Evolutionary conservation across 306 rosid species (phyloP), one percentile per base, ranked within the genome.

Genomic region (Hippophae tibetana): DNA sequence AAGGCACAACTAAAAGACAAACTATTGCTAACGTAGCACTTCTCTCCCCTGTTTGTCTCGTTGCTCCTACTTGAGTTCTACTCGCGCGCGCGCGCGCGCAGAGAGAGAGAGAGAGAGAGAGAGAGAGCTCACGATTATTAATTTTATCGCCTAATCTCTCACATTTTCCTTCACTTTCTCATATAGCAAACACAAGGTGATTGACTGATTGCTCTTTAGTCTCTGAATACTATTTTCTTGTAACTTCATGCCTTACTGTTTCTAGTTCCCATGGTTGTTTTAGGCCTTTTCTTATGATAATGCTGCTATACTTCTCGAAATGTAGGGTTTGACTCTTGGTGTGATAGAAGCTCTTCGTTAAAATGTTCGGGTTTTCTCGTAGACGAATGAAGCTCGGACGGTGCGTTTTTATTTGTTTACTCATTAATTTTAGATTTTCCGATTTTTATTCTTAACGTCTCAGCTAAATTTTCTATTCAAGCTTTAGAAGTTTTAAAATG

Each of bases 321-420:
- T 13, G 44, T 69, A 54, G 78, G 68, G 68, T 44, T 65, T 49
- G 54, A 43, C 43, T 61, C 57, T 44, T 31, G 66, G 68, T 69
- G 59, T 53, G 52, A 9, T 18, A 57, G 68, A 44, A 60, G 18
- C 31, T 61, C 47, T 57, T 52, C 50, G 47, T 55, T 47, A 9
- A 79, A 60, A 90, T 90, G 97, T 84, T 90, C 66, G 81, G 90
- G 6, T 84, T 90, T 75, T 80, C 94, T 75, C 95, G 97, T 57
- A 78, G 94, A 66, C 95, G 95, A 51, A 69, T 68, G 78, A 90
- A 90, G 78, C 83, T 73, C 64, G 89, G 84, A 65, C 80, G 95
- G 95, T 87, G 67, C 61, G 74, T 7, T 50, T 66, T 62, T 54
- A 9, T 57, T 41, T 51, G 5, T n/a, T 9, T 5, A 13, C 2